Evolutionary conservation across 805 yeast species (phyloP).

Genomic region (Ogataea sp.): DNA sequence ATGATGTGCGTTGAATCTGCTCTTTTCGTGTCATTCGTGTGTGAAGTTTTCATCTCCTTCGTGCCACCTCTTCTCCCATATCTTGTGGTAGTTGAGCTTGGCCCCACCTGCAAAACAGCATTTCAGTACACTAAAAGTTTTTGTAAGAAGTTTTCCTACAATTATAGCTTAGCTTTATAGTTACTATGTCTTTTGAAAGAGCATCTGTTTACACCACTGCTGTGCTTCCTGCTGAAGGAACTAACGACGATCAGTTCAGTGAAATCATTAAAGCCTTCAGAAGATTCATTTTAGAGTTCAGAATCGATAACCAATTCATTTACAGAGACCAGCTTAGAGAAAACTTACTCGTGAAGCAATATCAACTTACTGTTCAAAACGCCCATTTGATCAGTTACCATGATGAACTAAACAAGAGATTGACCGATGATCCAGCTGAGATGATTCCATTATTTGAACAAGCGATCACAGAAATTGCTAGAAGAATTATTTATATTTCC

Average conservation of each 20-base stretch:
- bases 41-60: neutral
- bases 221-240: slow-evolving; percentile 79
- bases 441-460: slow-evolving; percentile 79
- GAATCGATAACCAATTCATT: slow-evolving; percentile 72
- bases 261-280: slow-evolving; percentile 74
- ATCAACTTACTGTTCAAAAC: slow-evolving; percentile 62
- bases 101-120: no score
- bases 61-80: neutral
- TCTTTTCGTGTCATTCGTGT: neutral
- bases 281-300: slow-evolving; percentile 75
- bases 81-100: no score
- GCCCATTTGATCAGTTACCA: slow-evolving; percentile 83
- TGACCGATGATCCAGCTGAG: slow-evolving; percentile 81
- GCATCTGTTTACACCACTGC: slow-evolving; percentile 68
- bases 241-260: slow-evolving; percentile 52
- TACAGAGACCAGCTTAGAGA: slow-evolving; percentile 90
- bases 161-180: no score
- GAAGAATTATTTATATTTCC: slow-evolving; percentile 50
- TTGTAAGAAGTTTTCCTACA: no score
- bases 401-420: slow-evolving; percentile 78
- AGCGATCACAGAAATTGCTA: slow-evolving; percentile 82
- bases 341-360: slow-evolving; percentile 70
- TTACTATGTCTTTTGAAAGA: slow-evolving; percentile 64
- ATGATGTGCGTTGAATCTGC: slow-evolving; percentile 2
- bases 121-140: no score